These are phyloP conservation scores for Eimeria necatrix DNA, from an alignment of 169 alveolate species.

Conservation along the genomic window DNA sequence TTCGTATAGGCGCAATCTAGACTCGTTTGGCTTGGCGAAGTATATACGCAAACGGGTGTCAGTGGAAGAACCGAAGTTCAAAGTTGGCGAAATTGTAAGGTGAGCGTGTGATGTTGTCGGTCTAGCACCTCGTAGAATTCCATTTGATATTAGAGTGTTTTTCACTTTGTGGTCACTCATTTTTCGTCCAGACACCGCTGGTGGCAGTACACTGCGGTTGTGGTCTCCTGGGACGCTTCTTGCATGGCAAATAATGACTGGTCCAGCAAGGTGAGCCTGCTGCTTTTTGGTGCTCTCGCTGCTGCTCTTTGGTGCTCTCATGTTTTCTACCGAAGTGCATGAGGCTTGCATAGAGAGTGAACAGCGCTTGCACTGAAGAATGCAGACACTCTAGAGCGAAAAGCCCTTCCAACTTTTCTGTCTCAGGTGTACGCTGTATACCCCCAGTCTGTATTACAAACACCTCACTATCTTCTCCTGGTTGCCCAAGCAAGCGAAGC, in stretches of 20 bases:
- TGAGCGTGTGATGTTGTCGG: background rate
- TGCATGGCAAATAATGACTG: conserved; percentile 70
- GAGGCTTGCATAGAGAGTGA: background rate
- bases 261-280: conserved; percentile 53
- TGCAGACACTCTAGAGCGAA: too few species aligned
- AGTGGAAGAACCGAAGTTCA: conserved; percentile 32
- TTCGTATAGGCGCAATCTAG: background rate
- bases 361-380: too few species aligned
- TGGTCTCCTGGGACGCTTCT: conserved; percentile 73
- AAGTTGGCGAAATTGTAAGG: conserved; percentile 40
- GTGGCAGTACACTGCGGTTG: conserved; percentile 76
- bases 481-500: conserved; percentile 12
- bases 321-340: background rate
- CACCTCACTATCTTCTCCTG: conserved; percentile 72
- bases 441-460: background rate
- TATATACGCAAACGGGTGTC: conserved; percentile 15
- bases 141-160: background rate
- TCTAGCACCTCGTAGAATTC: too few species aligned
- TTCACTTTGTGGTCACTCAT: background rate
- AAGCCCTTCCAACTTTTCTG: too few species aligned
- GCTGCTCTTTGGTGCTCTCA: background rate
- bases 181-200: conserved; percentile 76
- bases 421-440: conserved; percentile 67
- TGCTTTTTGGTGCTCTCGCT: background rate
- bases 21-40: conserved; percentile 9